Evolutionary conservation across 192 early-diverging fungal genomes (phyloP), one percentile per base, ranked within the genome.

Genomic region (Coemansia sp.): DNA sequence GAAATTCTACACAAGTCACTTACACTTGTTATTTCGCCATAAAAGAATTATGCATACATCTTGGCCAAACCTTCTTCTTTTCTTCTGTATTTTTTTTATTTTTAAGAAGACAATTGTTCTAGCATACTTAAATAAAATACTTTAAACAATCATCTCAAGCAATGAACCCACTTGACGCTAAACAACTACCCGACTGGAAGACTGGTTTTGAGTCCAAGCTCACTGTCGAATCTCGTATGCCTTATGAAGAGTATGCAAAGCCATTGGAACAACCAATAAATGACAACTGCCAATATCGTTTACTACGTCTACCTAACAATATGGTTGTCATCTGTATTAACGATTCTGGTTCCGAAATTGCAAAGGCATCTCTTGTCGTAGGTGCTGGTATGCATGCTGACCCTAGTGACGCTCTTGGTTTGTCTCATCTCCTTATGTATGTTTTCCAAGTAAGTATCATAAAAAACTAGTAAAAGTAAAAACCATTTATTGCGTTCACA

Each of bases 371-470:
- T 0, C 67, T 88, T 9, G 75, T 76, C 51, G 86, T 91, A 20
- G 78, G 84, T 59, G 84, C 89, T 57, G 89, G 89, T 31, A 71
- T 83, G 31, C 63, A 84, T 27, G 81, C 66, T 31, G 87, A 88
- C 66, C 86, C 86, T 8, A 76, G 78, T 67, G 64, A 85, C 27
- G 61, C 88, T 19, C 84, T 71, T 55, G 89, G 89, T 0, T 68
- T 91, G 24, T 87, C 89, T 0, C 88, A 91, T 55, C 88, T 88
- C 55, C 82, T 85, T 66, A 88, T 89, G 64, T 88, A 91, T 68
- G 59, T 91, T 39, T 11, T 39, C 8, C 36, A 39, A 11, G 36
- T 39, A 39, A 39, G 36, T 39, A 39, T 11, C n/a, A n/a, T n/a
- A n/a, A 7, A 39, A 39, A 4, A 39, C 8, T 7, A 1, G 14